A percentile compares a stretch with the other conserved stretches of the same genome.
Conservation (phyloP, 805 yeast genomes). For the Clavispora fructus region DNA sequence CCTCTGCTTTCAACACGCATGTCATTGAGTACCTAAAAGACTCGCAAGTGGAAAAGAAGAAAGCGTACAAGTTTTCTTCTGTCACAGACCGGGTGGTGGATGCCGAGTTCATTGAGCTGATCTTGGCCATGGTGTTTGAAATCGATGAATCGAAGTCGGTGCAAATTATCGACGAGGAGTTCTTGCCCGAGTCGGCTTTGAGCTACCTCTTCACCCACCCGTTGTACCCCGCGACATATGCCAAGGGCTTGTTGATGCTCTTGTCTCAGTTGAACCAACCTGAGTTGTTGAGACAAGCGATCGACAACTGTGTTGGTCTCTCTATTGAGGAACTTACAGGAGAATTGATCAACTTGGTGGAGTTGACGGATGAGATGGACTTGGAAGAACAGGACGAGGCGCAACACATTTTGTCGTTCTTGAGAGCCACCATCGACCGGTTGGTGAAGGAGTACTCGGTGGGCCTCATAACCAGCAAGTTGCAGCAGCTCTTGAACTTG, state of each 20-base stretch:
- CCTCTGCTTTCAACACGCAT: constrained; percentile 17
- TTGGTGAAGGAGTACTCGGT: constrained; percentile 60
- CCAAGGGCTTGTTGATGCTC: constrained; percentile 52
- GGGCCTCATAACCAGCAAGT: constrained; percentile 50
- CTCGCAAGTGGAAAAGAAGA: background rate
- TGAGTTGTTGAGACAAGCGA: constrained; percentile 72
- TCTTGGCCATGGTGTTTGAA: constrained; percentile 40
- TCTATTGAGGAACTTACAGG: constrained; percentile 57
- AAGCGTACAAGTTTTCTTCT: constrained; percentile 27
- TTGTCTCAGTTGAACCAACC: constrained; percentile 41
- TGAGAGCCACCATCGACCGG: constrained; percentile 42
- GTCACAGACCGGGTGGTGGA: constrained; percentile 67
- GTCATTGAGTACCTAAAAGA: constrained; percentile 18
- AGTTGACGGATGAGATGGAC: constrained; percentile 12
- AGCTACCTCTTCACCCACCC: constrained; percentile 85
- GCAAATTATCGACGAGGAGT: constrained; percentile 19
- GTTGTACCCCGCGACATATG: constrained; percentile 59
- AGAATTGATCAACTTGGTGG: constrained; percentile 46
- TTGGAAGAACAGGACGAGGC: constrained; percentile 6
- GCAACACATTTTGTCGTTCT: constrained; percentile 11
- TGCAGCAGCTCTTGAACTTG: constrained; percentile 28
- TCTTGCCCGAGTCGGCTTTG: constrained; percentile 54
- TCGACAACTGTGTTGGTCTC: constrained; percentile 70
- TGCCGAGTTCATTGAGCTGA: constrained; percentile 44
- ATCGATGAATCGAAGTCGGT: constrained; percentile 17